These are phyloP conservation scores for Delphinella strobiligena DNA, from an alignment of 2,329 filamentous ascomycete genomes.

Conservation along the genomic window DNA sequence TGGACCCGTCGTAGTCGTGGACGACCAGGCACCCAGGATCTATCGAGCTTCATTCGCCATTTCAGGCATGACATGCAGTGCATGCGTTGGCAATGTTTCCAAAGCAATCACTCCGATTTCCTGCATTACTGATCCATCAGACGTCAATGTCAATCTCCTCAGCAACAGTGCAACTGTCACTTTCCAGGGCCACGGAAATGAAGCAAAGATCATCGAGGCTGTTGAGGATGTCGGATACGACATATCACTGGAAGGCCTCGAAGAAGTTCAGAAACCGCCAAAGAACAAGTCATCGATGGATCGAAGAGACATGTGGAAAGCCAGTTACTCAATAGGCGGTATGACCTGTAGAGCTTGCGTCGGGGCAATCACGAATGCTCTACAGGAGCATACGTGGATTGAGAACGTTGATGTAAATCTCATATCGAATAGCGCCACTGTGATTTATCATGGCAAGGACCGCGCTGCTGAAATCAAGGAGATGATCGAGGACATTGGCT, in stretches of 20 bases:
- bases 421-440: constrained; percentile 36
- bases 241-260: constrained; percentile 11
- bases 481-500: constrained; percentile 36
- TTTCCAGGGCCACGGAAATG: constrained; percentile 35
- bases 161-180: constrained; percentile 34
- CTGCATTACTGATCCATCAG: constrained; percentile 35
- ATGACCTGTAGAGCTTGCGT: constrained; percentile 49
- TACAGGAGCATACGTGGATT: constrained; percentile 36
- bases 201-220: constrained; percentile 30
- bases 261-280: constrained; percentile 4
- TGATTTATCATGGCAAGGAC: constrained; percentile 36
- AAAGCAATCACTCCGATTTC: constrained; percentile 31
- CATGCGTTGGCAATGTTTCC: constrained; percentile 40
- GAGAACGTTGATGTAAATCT: constrained; percentile 38
- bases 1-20: background rate
- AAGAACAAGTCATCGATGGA: background rate
- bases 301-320: constrained; percentile 17
- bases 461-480: constrained; percentile 34
- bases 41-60: constrained; percentile 35
- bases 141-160: constrained; percentile 39
- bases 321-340: constrained; percentile 40
- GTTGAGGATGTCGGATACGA: constrained; percentile 23
- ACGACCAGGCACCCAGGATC: background rate
- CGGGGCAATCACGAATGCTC: constrained; percentile 33
- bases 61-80: constrained; percentile 47